Conservation (phyloP, 176 grass and related monocot genomes). For the Avena sativa region DNA sequence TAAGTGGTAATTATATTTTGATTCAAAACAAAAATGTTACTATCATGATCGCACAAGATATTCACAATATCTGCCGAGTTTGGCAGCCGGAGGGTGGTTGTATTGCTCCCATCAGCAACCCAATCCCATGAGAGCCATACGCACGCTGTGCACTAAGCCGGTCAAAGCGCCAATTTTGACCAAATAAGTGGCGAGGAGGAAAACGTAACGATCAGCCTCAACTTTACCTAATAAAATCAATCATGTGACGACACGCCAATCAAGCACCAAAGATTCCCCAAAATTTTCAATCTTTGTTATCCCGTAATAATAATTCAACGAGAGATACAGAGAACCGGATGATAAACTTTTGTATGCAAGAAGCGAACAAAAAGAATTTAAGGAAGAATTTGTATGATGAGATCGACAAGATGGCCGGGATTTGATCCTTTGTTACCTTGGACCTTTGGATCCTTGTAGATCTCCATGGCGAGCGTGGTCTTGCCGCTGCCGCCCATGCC, state of each 20-base stretch:
- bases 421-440: constrained; percentile 64
- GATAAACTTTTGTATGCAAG: constrained; percentile 15
- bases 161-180: constrained; percentile 74
- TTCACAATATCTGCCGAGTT: constrained; percentile 7
- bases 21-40: constrained; percentile 21
- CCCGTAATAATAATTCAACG: constrained; percentile 8
- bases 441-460: constrained; percentile 78
- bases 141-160: constrained; percentile 30
- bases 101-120: constrained; percentile 35
- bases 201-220: constrained; percentile 41
- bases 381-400: not conserved
- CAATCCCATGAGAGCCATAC: not conserved
- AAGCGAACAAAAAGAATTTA: not conserved
- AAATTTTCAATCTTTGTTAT: constrained; percentile 3
- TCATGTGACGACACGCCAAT: constrained; percentile 34
- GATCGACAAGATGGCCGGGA: not conserved
- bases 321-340: constrained; percentile 4
- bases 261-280: constrained; percentile 40
- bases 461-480: constrained; percentile 94
- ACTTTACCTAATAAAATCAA: constrained; percentile 42
- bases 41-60: not conserved
- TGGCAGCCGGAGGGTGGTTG: constrained; percentile 8
- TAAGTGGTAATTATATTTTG: not conserved
- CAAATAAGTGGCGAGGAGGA: constrained; percentile 28
- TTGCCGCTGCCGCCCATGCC: constrained; percentile 98